Conservation (phyloP, 805 yeast genomes). For the Barnettozyma salicaria region DNA sequence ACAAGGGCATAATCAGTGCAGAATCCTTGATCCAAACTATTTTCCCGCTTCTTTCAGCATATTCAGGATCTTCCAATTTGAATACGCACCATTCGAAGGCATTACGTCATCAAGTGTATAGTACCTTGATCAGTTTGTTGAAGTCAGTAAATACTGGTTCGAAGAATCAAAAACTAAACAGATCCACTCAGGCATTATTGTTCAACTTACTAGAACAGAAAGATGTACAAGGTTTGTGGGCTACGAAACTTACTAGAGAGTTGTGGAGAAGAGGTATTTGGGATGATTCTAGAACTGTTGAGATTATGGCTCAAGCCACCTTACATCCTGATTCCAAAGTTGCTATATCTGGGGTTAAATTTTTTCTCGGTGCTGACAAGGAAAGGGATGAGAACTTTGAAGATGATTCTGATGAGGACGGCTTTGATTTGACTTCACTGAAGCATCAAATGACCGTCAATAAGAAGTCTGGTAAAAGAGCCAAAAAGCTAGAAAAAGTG, state of each 20-base stretch:
- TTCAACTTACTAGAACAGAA: slow-evolving; percentile 80
- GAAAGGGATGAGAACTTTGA: slow-evolving; percentile 83
- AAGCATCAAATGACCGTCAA: slow-evolving; percentile 80
- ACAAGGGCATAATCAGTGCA: slow-evolving; percentile 71
- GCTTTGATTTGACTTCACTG: slow-evolving; percentile 63
- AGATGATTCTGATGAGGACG: slow-evolving; percentile 66
- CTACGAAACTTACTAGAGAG: slow-evolving; percentile 89
- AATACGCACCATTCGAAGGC: slow-evolving; percentile 66
- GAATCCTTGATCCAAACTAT: slow-evolving; percentile 79
- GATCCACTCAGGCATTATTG: slow-evolving; percentile 85
- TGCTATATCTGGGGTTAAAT: slow-evolving; percentile 81
- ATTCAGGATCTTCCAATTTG: slow-evolving; percentile 44
- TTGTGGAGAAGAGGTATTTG: slow-evolving; percentile 97
- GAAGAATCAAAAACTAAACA: slow-evolving; percentile 82
- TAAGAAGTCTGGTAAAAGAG: slow-evolving; percentile 75
- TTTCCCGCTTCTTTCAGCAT: slow-evolving; percentile 77
- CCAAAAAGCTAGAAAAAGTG: slow-evolving; percentile 74
- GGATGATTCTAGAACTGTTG: slow-evolving; percentile 97
- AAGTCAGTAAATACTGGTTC: slow-evolving; percentile 84
- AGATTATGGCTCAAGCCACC: slow-evolving; percentile 94
- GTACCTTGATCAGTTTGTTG: slow-evolving; percentile 68
- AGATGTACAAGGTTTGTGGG: slow-evolving; percentile 88
- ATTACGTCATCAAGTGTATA: slow-evolving; percentile 75
- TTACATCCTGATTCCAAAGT: slow-evolving; percentile 82
- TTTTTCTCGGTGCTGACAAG: slow-evolving; percentile 91